Conservation (phyloP, 2,329 filamentous ascomycete genomes). For the Delphinella strobiligena region DNA sequence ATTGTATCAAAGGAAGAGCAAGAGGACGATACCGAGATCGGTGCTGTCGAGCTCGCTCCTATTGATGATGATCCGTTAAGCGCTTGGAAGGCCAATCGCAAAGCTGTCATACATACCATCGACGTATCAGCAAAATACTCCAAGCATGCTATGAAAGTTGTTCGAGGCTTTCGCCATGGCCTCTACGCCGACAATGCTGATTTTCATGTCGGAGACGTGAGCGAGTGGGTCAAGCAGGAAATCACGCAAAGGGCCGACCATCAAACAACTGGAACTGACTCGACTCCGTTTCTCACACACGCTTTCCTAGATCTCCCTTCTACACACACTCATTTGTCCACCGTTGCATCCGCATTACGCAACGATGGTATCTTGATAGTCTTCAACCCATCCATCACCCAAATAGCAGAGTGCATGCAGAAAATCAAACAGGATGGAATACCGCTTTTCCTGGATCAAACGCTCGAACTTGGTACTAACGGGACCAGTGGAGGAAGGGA, state of each 20-base stretch:
- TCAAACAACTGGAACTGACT: too few species aligned
- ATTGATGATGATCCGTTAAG: conserved; percentile 11
- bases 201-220: conserved; percentile 59
- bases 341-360: conserved; percentile 46
- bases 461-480: conserved; percentile 44
- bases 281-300: conserved; percentile 59
- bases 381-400: conserved; percentile 68
- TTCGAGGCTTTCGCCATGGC: conserved; percentile 55
- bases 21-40: conserved; percentile 7
- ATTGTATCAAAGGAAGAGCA: conserved; percentile 19
- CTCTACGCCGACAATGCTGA: conserved; percentile 60
- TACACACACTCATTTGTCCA: conserved; percentile 40
- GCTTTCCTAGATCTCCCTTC: conserved; percentile 63
- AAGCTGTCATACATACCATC: conserved; percentile 63
- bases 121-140: conserved; percentile 54
- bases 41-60: too few species aligned
- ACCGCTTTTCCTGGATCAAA: conserved; percentile 45
- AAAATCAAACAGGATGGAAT: conserved; percentile 41
- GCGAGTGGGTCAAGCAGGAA: conserved; percentile 48
- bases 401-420: conserved; percentile 55
- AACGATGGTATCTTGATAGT: conserved; percentile 54
- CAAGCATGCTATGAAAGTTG: conserved; percentile 49
- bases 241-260: conserved; percentile 26
- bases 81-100: conserved; percentile 35
- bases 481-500: conserved; percentile 43